A percentile compares a stretch with the other conserved stretches of the same genome.
Evolutionary conservation across 345 rosid species (phyloP).

Genomic region (Citrus trifoliata): DNA sequence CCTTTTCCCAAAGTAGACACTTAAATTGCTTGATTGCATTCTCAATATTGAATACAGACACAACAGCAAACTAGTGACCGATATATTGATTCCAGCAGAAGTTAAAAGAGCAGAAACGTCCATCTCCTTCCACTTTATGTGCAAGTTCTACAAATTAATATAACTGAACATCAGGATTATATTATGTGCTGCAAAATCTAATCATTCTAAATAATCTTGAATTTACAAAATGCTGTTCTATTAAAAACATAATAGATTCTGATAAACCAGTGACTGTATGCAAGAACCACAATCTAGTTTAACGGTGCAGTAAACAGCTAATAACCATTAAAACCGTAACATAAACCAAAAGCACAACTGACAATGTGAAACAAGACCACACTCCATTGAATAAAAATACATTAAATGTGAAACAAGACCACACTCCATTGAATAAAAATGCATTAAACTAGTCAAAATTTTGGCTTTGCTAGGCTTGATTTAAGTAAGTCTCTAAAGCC

Average conservation of each 20-base stretch:
- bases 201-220: not conserved
- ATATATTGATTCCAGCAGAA: slow-evolving; percentile 82
- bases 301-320: not conserved
- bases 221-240: too few species aligned
- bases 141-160: not conserved
- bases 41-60: slow-evolving; percentile 73
- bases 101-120: slow-evolving; percentile 68
- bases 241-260: not conserved
- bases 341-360: too few species aligned
- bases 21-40: slow-evolving; percentile 64
- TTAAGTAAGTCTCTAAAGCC: too few species aligned
- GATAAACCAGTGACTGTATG: not conserved
- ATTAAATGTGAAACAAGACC: not conserved
- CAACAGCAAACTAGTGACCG: slow-evolving; percentile 53
- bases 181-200: not conserved
- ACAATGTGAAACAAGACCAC: not conserved
- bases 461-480: too few species aligned
- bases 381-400: not conserved
- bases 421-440: not conserved
- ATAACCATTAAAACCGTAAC: not conserved
- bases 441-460: not conserved
- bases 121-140: slow-evolving; percentile 42
- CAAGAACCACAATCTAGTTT: not conserved
- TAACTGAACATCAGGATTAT: slow-evolving; percentile 8
- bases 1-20: slow-evolving; percentile 70